Evolutionary conservation across 805 yeast species (phyloP).

Genomic region (Saccharomycopsis guyanensis): DNA sequence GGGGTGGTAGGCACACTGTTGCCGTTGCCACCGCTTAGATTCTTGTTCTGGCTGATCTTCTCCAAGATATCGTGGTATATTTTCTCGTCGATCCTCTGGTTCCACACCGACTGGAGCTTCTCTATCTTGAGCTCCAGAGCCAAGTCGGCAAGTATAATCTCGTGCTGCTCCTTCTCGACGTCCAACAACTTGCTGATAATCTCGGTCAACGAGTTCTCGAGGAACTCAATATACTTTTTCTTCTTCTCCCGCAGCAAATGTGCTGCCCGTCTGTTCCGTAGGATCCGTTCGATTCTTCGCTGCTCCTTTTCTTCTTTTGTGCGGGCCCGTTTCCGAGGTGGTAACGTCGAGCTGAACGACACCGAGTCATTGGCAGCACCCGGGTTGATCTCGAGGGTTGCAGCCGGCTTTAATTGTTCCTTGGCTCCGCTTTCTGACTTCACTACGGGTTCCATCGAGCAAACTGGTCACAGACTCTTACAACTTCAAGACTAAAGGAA

Average conservation of each 20-base stretch:
- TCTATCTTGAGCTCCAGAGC: background rate
- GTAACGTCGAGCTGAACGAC: constrained; percentile 44
- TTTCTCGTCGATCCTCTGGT: constrained; percentile 5
- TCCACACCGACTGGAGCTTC: background rate
- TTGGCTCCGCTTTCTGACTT: background rate
- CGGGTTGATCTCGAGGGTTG: background rate
- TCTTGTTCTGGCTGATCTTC: constrained; percentile 14
- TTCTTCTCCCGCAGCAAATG: constrained; percentile 96
- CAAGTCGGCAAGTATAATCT: background rate
- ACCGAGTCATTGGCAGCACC: background rate
- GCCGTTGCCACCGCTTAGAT: background rate
- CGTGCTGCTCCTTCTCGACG: constrained; percentile 1
- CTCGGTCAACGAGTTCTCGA: constrained; percentile 41
- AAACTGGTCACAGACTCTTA: too few species aligned
- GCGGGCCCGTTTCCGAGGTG: constrained; percentile 94
- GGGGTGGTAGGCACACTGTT: background rate
- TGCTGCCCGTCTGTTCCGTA: constrained; percentile 93
- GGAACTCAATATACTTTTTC: constrained; percentile 79
- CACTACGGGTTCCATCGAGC: too few species aligned
- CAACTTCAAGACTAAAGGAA: too few species aligned
- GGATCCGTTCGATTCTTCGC: constrained; percentile 84
- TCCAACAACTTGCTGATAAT: constrained; percentile 3
- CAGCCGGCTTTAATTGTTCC: background rate
- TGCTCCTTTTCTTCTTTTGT: constrained; percentile 97
- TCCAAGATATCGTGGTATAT: constrained; percentile 11